These are phyloP conservation scores for Lepidium africanum DNA, from an alignment of 345 rosid genomes.

Conservation along the genomic window DNA sequence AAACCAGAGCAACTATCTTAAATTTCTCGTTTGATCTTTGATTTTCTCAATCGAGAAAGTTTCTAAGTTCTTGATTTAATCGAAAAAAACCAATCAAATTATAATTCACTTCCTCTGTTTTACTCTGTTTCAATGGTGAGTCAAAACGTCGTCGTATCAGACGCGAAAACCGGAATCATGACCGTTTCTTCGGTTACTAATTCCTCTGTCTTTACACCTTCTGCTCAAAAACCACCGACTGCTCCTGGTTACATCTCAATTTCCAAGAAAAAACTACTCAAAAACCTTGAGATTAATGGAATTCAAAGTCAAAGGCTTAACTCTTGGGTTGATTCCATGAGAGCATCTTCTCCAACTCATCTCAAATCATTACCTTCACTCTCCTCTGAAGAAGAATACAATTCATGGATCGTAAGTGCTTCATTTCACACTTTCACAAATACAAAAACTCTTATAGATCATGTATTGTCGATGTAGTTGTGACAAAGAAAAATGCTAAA, in stretches of 20 bases:
- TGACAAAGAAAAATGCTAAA: neutral
- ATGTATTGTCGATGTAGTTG: no score
- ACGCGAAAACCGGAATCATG: constrained; percentile 35
- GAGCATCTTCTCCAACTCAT: constrained; percentile 93
- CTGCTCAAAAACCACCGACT: constrained; percentile 66
- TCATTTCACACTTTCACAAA: neutral
- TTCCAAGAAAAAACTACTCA: constrained; percentile 40
- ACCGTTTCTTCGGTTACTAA: constrained; percentile 34
- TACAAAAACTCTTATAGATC: neutral
- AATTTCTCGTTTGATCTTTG: neutral
- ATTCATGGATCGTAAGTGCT: constrained; percentile 59
- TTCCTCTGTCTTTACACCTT: constrained; percentile 32
- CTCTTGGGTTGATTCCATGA: constrained; percentile 87
- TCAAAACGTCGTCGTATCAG: constrained; percentile 58
- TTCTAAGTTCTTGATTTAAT: neutral
- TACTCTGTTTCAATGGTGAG: constrained; percentile 32
- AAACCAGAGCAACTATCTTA: neutral
- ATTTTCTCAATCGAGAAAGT: neutral
- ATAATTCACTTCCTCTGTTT: neutral
- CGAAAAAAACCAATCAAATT: neutral
- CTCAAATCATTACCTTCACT: constrained; percentile 42
- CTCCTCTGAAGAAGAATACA: constrained; percentile 35
- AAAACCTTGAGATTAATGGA: constrained; percentile 56
- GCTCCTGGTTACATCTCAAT: constrained; percentile 46
- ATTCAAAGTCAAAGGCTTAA: constrained; percentile 40